These are phyloP conservation scores for Vitis hybrid DNA, from an alignment of 177 flowering plant species.

Conservation along the genomic window DNA sequence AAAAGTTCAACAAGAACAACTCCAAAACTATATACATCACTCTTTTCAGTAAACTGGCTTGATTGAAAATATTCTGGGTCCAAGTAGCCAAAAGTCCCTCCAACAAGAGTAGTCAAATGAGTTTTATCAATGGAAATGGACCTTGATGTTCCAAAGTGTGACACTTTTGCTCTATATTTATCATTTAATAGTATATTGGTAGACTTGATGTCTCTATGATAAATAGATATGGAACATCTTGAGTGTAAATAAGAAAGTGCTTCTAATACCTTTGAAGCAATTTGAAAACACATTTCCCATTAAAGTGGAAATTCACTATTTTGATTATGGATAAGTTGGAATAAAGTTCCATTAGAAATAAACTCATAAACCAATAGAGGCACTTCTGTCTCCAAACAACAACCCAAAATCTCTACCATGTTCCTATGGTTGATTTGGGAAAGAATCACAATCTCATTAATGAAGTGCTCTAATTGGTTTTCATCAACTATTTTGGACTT, in stretches of 20 bases:
- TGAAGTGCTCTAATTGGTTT: slow-evolving; percentile 13
- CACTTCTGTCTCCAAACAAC: slow-evolving; percentile 10
- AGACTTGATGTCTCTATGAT: slow-evolving; percentile 21
- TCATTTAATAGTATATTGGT: slow-evolving; percentile 20
- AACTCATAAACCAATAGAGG: slow-evolving; percentile 20
- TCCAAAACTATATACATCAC: slow-evolving; percentile 17
- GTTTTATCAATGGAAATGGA: slow-evolving; percentile 12
- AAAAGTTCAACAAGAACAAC: slow-evolving; percentile 22
- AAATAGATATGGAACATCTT: slow-evolving; percentile 8
- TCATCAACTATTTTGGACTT: background rate
- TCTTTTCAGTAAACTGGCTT: background rate
- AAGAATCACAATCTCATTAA: slow-evolving; percentile 19
- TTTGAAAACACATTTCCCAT: slow-evolving; percentile 12
- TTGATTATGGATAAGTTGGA: slow-evolving; percentile 1
- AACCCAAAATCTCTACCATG: slow-evolving; percentile 7
- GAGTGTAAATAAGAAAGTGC: slow-evolving; percentile 18
- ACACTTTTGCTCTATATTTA: slow-evolving; percentile 13
- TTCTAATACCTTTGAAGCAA: slow-evolving; percentile 14
- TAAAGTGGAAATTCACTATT: slow-evolving; percentile 3
- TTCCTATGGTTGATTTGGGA: slow-evolving; percentile 21
- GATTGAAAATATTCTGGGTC: slow-evolving; percentile 7
- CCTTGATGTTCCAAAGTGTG: slow-evolving; percentile 22
- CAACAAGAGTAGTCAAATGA: slow-evolving; percentile 16
- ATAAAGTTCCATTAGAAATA: slow-evolving; percentile 18
- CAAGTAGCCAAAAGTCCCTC: slow-evolving; percentile 21